These are phyloP conservation scores for Trametes cinnabarina DNA, from an alignment of 768 basidiomycete species.

Conservation along the genomic window DNA sequence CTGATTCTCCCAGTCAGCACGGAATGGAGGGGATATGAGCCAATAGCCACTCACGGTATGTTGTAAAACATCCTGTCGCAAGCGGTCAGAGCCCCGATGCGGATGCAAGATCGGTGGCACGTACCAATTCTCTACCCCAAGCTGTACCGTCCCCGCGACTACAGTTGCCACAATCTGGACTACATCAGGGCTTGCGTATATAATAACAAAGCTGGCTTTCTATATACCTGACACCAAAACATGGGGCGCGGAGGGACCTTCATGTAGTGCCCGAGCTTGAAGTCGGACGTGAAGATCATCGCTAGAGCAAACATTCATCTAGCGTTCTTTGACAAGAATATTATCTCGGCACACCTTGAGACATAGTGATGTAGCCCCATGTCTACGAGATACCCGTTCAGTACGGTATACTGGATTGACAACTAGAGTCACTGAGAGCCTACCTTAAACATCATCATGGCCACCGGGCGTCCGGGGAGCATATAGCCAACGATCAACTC, in stretches of 20 bases:
- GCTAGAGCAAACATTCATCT: constrained; percentile 28
- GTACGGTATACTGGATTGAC: too few relatives aligned
- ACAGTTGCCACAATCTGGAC: constrained; percentile 44
- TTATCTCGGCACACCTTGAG: constrained; percentile 27
- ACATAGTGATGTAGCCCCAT: constrained; percentile 66
- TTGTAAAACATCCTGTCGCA: constrained; percentile 53
- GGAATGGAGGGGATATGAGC: background rate
- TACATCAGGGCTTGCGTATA: too few relatives aligned
- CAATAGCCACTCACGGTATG: constrained; percentile 47
- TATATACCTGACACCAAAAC: constrained; percentile 45
- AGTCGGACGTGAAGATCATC: constrained; percentile 69
- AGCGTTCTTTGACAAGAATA: too few relatives aligned
- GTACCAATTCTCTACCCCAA: constrained; percentile 55
- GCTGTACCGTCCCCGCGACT: constrained; percentile 64
- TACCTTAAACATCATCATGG: constrained; percentile 79
- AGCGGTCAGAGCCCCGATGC: too few relatives aligned
- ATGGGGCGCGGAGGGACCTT: constrained; percentile 52
- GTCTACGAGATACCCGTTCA: constrained; percentile 31
- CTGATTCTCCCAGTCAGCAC: background rate
- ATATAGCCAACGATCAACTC: constrained; percentile 69
- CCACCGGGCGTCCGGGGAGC: constrained; percentile 62
- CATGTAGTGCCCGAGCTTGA: constrained; percentile 77
- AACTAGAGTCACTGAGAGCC: background rate
- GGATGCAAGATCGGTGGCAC: too few relatives aligned
- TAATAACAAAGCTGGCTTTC: too few relatives aligned